These are phyloP conservation scores for Penicillium hordei DNA, from an alignment of 2,329 filamentous ascomycete genomes.

Conservation along the genomic window DNA sequence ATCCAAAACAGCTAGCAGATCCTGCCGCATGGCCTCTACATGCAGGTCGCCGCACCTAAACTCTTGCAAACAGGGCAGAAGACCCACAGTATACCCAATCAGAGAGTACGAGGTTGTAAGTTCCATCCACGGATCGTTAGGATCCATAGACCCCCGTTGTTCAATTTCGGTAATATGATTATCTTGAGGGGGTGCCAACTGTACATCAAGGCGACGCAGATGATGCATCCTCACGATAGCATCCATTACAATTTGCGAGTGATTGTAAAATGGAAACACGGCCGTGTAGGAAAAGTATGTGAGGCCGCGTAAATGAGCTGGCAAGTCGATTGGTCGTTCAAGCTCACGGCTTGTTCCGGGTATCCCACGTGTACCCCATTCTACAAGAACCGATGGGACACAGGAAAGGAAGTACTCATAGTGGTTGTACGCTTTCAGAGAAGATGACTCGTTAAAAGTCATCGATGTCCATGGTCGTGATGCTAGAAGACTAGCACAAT, in stretches of 20 bases:
- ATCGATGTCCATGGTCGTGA: constrained; percentile 47
- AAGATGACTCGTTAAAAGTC: constrained; percentile 70
- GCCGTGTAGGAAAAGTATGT: constrained; percentile 58
- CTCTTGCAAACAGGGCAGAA: constrained; percentile 23
- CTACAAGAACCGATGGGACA: constrained; percentile 61
- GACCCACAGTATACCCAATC: constrained; percentile 41
- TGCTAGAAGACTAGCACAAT: constrained; percentile 50
- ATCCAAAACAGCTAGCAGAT: constrained; percentile 27
- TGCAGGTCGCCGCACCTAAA: constrained; percentile 36
- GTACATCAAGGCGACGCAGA: constrained; percentile 57
- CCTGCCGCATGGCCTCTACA: constrained; percentile 30
- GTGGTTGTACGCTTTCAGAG: constrained; percentile 66
- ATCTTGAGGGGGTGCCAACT: constrained; percentile 45
- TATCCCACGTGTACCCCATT: constrained; percentile 32
- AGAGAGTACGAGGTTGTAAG: constrained; percentile 53
- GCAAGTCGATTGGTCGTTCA: constrained; percentile 28
- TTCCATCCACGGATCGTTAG: constrained; percentile 55
- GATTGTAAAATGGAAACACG: constrained; percentile 65
- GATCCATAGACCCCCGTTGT: constrained; percentile 40
- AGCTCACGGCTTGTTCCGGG: constrained; percentile 2
- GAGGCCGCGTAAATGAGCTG: constrained; percentile 46
- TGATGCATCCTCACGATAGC: constrained; percentile 52
- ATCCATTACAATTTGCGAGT: constrained; percentile 52
- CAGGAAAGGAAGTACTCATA: constrained; percentile 69
- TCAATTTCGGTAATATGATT: constrained; percentile 43